Evolutionary conservation across 257 asterid species (phyloP).

Genomic region (Solanum stenotomum): DNA sequence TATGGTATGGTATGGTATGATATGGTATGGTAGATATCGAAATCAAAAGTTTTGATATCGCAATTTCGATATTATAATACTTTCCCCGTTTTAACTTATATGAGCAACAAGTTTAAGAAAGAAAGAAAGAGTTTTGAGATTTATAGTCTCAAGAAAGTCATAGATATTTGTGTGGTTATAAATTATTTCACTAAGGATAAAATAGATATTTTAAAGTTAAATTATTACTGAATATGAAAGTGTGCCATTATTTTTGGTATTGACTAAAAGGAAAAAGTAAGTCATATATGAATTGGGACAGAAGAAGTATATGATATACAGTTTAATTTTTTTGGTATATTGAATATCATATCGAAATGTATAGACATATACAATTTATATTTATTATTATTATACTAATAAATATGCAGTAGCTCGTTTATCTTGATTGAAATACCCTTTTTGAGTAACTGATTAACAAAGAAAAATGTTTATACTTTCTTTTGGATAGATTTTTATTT

Average conservation of each 20-base stretch:
- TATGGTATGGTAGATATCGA: background rate
- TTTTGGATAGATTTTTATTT: background rate
- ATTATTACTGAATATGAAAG: too few relatives aligned
- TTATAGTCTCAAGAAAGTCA: rapidly evolving
- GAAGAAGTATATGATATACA: background rate
- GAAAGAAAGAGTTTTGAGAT: too few relatives aligned
- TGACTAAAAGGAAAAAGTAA: too few relatives aligned
- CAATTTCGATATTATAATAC: too few relatives aligned
- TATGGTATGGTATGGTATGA: background rate
- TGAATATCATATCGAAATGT: too few relatives aligned
- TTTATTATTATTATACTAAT: too few relatives aligned
- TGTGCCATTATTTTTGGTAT: background rate
- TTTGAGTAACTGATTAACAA: background rate
- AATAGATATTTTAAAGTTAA: too few relatives aligned
- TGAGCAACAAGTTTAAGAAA: too few relatives aligned
- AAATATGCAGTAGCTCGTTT: background rate
- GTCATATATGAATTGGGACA: background rate
- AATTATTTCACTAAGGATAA: background rate
- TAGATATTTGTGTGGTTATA: too few relatives aligned
- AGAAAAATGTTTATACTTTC: background rate
- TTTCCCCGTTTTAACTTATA: too few relatives aligned
- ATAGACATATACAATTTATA: background rate
- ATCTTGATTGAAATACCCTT: background rate
- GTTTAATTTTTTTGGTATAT: too few relatives aligned
- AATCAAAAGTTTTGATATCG: background rate